Conservation (phyloP, 2,329 filamentous ascomycete species). For the Aspergillus sp. region DNA sequence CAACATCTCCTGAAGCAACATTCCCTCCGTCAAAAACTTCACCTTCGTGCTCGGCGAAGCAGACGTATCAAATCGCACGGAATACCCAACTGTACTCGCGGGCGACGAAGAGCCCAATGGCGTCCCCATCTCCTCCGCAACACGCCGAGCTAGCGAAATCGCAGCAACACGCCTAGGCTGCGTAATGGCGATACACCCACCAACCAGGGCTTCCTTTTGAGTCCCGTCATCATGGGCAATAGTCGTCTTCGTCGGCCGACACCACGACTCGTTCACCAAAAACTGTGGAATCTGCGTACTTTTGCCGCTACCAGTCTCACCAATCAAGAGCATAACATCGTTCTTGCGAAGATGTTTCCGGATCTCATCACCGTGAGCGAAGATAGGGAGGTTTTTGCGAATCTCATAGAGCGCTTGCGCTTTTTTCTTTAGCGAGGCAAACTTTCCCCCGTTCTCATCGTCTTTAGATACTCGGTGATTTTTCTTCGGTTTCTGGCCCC, state of each 20-base stretch:
- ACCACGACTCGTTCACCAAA: constrained; percentile 77
- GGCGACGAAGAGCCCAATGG: constrained; percentile 60
- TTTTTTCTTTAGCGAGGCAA: constrained; percentile 41
- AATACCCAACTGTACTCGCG: constrained; percentile 77
- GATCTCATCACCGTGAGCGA: constrained; percentile 70
- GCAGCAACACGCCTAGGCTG: constrained; percentile 93
- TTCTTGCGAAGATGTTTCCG: constrained; percentile 61
- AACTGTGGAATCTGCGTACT: constrained; percentile 96
- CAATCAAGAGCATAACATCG: constrained; percentile 80
- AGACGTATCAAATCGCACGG: constrained; percentile 88
- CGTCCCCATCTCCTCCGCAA: constrained; percentile 77
- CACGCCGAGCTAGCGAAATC: constrained; percentile 83
- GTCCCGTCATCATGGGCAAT: constrained; percentile 35
- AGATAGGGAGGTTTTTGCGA: constrained; percentile 76
- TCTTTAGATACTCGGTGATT: not conserved
- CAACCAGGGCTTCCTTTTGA: constrained; percentile 54
- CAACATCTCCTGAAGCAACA: constrained; percentile 90
- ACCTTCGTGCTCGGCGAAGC: constrained; percentile 79
- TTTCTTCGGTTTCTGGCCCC: constrained; percentile 17
- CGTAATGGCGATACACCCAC: constrained; percentile 86
- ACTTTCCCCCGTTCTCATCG: constrained; percentile 23
- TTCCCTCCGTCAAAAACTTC: constrained; percentile 95
- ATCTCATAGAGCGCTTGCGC: constrained; percentile 49
- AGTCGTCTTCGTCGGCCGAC: constrained; percentile 59
- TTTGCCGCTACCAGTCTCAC: constrained; percentile 95